These are phyloP conservation scores for Pterulicium gracile DNA, from an alignment of 1,284 basidiomycete genomes.

Conservation along the genomic window DNA sequence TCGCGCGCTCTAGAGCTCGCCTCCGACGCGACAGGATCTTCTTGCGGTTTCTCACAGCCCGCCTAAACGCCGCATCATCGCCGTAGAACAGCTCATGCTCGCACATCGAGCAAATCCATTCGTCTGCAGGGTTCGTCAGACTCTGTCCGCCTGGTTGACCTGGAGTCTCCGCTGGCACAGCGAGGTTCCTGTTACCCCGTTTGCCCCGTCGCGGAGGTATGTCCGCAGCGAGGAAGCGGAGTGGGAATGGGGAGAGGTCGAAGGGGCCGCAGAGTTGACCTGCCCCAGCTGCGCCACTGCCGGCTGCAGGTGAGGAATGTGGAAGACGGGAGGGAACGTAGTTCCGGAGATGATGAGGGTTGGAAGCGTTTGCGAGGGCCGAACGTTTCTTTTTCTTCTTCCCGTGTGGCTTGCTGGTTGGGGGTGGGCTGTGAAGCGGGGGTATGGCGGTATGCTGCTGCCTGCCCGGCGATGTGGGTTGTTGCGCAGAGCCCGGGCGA, in stretches of 20 bases:
- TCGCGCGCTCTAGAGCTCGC: conserved; percentile 66
- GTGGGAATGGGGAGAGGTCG: conserved; percentile 43
- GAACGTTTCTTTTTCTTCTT: conserved; percentile 85
- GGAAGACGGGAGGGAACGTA: conserved; percentile 75
- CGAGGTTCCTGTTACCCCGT: conserved; percentile 2
- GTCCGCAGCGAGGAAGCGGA: conserved; percentile 58
- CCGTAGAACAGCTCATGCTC: conserved; percentile 82
- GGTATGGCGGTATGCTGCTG: conserved; percentile 12
- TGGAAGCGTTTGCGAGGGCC: conserved; percentile 76
- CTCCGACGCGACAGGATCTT: conserved; percentile 66
- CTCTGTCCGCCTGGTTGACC: conserved; percentile 12
- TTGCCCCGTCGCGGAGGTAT: conserved; percentile 38
- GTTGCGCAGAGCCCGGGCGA: conserved; percentile 23
- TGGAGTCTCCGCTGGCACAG: neutral
- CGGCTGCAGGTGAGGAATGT: conserved; percentile 29
- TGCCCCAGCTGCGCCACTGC: conserved; percentile 27
- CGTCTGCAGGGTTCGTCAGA: conserved; percentile 56
- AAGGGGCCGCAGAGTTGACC: conserved; percentile 31
- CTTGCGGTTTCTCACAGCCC: conserved; percentile 64
- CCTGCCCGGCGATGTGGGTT: neutral
- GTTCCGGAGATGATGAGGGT: conserved; percentile 84
- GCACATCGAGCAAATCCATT: conserved; percentile 86
- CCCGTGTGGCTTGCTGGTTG: conserved; percentile 16
- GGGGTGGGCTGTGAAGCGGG: conserved; percentile 7
- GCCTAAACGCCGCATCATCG: conserved; percentile 49